Conservation (phyloP, 192 early-diverging fungal genomes). For the Linnemannia zychae region DNA sequence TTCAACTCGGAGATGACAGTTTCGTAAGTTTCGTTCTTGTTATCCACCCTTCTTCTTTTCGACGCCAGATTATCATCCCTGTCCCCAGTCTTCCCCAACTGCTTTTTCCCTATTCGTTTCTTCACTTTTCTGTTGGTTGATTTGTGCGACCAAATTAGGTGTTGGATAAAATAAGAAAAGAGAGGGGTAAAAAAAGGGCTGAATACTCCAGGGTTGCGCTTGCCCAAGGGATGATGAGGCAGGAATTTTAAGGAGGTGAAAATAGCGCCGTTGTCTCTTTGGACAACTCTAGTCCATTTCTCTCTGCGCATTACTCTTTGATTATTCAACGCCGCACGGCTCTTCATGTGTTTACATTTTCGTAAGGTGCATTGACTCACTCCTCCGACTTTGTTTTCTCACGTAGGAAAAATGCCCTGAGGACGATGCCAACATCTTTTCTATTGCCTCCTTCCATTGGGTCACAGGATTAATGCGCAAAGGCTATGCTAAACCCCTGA, state of each 20-base stretch:
- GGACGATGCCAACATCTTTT: conserved; percentile 86
- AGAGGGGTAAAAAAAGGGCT: neutral
- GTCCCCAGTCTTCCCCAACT: neutral
- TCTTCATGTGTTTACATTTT: neutral
- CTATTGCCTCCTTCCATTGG: conserved; percentile 89
- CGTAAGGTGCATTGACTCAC: neutral
- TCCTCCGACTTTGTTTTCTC: neutral
- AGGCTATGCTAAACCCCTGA: conserved; percentile 81
- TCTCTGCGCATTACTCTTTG: neutral
- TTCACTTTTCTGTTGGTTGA: neutral
- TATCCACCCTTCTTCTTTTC: neutral
- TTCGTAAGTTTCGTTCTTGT: conserved; percentile 20
- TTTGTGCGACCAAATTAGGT: neutral
- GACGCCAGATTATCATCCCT: neutral
- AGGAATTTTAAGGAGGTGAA: conserved; percentile 4
- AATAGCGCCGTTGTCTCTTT: neutral
- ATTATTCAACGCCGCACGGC: neutral
- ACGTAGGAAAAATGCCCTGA: conserved; percentile 74
- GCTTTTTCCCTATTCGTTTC: neutral
- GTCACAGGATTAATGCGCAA: conserved; percentile 88
- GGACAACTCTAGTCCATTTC: neutral
- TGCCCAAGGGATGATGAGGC: neutral
- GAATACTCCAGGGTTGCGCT: neutral
- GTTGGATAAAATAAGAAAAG: neutral
- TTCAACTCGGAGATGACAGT: conserved; percentile 42